Evolutionary conservation across 129 eudicot species (phyloP).

Genomic region (Centaurea solstitialis): DNA sequence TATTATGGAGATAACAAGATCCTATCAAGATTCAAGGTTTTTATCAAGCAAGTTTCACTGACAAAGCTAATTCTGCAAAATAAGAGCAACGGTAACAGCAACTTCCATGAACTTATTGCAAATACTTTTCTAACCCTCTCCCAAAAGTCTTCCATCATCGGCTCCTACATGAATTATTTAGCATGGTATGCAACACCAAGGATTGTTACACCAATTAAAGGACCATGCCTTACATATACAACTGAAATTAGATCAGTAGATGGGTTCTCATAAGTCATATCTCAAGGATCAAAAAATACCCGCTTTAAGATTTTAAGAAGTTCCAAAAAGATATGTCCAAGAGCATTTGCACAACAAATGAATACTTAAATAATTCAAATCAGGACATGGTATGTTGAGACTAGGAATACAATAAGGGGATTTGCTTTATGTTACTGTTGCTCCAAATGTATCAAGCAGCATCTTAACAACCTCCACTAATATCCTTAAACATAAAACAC

Average conservation of each 20-base stretch:
- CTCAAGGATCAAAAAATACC: background rate
- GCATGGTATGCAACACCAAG: background rate
- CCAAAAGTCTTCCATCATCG: background rate
- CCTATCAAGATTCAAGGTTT: background rate
- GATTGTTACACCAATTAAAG: background rate
- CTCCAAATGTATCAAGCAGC: background rate
- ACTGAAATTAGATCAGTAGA: background rate
- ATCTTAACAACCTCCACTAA: background rate
- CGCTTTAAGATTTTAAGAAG: background rate
- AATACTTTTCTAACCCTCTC: slow-evolving; percentile 3
- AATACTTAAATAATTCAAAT: background rate
- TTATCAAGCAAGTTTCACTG: background rate
- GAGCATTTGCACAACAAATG: background rate
- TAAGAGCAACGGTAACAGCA: background rate
- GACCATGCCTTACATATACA: background rate
- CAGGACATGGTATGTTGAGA: background rate
- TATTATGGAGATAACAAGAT: background rate
- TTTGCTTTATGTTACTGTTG: background rate
- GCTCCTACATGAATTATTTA: background rate
- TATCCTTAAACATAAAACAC: background rate
- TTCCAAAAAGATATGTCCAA: background rate
- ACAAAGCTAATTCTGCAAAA: background rate
- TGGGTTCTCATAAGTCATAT: background rate
- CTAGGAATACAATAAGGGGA: background rate
- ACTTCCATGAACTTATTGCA: background rate